Conservation (phyloP, 805 yeast species). For the Metschnikowia dekortorum region DNA sequence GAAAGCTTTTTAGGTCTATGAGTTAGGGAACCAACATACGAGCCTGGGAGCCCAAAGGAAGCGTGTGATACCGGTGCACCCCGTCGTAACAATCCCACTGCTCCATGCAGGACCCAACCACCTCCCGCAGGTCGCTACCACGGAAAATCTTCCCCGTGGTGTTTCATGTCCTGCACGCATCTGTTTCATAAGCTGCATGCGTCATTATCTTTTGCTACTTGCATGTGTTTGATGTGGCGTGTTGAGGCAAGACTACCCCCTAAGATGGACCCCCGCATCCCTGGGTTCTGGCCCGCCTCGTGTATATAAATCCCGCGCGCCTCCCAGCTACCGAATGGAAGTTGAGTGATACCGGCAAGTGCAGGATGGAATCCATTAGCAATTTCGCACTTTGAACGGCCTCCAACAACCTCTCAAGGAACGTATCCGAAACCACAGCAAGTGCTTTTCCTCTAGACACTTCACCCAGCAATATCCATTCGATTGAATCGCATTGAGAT, state of each 20-base stretch:
- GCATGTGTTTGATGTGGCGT: no score
- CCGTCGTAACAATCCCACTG: no score
- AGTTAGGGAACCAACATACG: no score
- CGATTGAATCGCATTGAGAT: no score
- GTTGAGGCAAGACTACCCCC: neutral
- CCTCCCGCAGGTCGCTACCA: no score
- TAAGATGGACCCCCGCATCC: neutral
- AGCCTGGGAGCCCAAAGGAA: no score
- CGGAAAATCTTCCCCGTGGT: neutral
- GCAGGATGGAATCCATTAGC: neutral
- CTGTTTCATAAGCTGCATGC: neutral
- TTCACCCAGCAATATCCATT: neutral
- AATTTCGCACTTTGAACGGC: neutral
- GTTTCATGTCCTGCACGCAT: neutral
- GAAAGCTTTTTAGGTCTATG: neutral
- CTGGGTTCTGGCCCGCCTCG: neutral
- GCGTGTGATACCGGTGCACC: no score
- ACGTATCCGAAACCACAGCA: neutral
- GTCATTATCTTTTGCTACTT: no score
- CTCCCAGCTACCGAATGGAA: neutral
- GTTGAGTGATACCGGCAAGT: neutral
- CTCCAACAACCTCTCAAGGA: neutral
- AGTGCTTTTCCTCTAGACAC: neutral
- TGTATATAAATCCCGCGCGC: neutral
- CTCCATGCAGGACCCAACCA: no score